Evolutionary conservation across 495 filamentous ascomycete genomes (phyloP).

Genomic region (Xylaria sp.): DNA sequence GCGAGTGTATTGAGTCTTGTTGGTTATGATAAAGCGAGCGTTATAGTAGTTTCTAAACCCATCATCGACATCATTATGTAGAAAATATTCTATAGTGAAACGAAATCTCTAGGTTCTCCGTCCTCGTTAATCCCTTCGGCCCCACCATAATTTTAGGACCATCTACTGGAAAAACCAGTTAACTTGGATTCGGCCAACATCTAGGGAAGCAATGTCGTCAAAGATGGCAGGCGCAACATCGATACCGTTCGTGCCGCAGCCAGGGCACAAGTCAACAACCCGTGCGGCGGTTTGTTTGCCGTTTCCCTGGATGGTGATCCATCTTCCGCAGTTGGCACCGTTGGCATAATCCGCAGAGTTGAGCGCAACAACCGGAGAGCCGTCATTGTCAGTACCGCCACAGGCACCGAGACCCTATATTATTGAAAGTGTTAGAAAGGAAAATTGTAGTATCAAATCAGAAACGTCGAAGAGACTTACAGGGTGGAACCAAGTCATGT

Average conservation of each 20-base stretch:
- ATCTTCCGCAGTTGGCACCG: constrained; percentile 24
- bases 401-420: constrained; percentile 23
- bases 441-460: background rate
- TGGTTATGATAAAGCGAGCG: background rate
- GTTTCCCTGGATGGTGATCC: constrained; percentile 26
- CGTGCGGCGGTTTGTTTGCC: constrained; percentile 9
- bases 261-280: constrained; percentile 27
- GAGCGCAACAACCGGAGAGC: constrained; percentile 20
- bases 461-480: constrained; percentile 10
- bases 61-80: background rate
- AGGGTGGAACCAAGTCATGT: constrained; percentile 21
- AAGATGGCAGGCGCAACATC: constrained; percentile 26
- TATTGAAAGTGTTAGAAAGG: background rate
- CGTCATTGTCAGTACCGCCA: constrained; percentile 12
- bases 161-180: constrained; percentile 30
- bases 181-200: constrained; percentile 12
- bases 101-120: background rate
- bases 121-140: background rate
- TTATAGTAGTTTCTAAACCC: background rate
- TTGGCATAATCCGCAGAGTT: constrained; percentile 20
- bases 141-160: background rate
- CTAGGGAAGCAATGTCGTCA: constrained; percentile 21
- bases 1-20: background rate
- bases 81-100: background rate
- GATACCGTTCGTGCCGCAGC: constrained; percentile 12